Conservation (phyloP, 202 grass and related monocot genomes). For the Digitaria exilis region DNA sequence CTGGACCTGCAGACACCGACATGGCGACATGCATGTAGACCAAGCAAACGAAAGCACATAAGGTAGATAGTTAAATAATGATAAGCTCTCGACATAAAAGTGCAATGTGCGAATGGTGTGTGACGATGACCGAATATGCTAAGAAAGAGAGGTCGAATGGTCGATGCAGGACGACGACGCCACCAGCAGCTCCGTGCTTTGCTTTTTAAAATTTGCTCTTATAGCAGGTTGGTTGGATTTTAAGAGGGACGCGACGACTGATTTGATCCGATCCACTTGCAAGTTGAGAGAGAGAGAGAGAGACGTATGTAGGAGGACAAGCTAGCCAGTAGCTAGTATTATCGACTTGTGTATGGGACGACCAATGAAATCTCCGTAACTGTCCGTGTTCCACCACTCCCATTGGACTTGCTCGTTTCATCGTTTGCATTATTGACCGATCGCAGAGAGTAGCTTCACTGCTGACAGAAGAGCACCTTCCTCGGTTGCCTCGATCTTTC, state of each 20-base stretch:
- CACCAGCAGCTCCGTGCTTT: neutral
- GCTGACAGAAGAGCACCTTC: too few relatives aligned
- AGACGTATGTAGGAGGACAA: neutral
- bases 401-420: too few relatives aligned
- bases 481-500: too few relatives aligned
- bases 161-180: neutral
- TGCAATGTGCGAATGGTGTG: neutral
- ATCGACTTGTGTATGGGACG: neutral
- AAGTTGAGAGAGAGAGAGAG: neutral
- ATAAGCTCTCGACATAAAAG: neutral
- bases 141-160: neutral
- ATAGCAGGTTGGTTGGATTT: neutral
- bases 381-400: too few relatives aligned
- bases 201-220: neutral
- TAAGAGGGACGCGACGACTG: conserved; percentile 2
- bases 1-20: neutral
- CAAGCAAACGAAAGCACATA: conserved; percentile 27
- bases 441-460: too few relatives aligned
- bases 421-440: too few relatives aligned
- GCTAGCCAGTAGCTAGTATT: too few relatives aligned
- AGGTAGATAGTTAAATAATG: neutral
- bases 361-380: too few relatives aligned
- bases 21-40: neutral
- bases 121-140: neutral
- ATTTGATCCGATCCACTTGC: neutral